Evolutionary conservation across 2,329 filamentous ascomycete genomes (phyloP), one percentile per base, ranked within the genome.

Genomic region (Ceratocystis smalleyi): DNA sequence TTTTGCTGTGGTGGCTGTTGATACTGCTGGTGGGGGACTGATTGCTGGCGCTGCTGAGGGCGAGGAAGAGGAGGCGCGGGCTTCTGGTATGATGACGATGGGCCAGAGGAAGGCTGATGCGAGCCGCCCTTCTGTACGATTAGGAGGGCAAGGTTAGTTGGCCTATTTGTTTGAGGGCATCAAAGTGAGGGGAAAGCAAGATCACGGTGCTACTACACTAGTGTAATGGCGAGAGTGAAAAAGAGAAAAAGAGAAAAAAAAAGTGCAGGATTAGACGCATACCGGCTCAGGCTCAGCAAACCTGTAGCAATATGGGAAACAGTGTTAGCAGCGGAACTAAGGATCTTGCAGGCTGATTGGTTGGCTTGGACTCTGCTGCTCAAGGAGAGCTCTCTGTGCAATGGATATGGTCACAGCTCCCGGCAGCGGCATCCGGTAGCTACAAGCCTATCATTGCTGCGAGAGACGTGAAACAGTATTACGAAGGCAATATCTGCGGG

Each of bases 241-340:
- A 24, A 32, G 55, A 60, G 30, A 32, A 43, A 43, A 27, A 51
- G 27, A 32, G 55, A 63, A 32, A 43, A 43, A 43, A 27, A 51
- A 32, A 60, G 60, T 22, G 40, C 15, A 49, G 17, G 55, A 66
- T 55, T 63, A 54, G 60, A 30, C 61, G 49, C 74, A 68, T 77
- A 86, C 84, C 75, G 83, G 79, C 69, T 90, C 87, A 54, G 88
- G 87, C 75, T 91, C 87, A 67, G 86, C 87, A 73, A 90, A 88
- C 71, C 84, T 87, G 70, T 69, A 59, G 61, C 59, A 65, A 43
- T 27, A 62, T 64, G 35, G 43, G 32, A 49, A 57, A 19, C 43
- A 49, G 35, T 64, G 57, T 66, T 59, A 66, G 65, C 40, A 66
- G 45, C n/a, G 45, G 24, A 43, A 65, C 64, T 43, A 43, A 51